A percentile compares a stretch with the other conserved stretches of the same genome.
Conservation (phyloP, 2,329 filamentous ascomycete genomes). For the Juglanconis oblonga region DNA sequence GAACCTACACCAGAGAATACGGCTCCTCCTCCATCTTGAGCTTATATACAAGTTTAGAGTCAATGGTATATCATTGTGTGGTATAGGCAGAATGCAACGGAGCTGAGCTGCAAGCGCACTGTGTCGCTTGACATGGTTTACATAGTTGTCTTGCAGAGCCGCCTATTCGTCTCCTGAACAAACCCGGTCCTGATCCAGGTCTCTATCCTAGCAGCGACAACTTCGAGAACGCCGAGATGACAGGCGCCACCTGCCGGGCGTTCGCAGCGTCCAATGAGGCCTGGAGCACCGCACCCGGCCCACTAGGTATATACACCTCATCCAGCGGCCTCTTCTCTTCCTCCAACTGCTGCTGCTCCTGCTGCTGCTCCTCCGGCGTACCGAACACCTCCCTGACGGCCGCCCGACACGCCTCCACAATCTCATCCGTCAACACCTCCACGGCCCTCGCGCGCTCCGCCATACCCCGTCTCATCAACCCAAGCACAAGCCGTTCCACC, state of each 20-base stretch:
- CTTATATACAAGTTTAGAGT: not conserved
- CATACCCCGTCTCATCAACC: conserved; percentile 78
- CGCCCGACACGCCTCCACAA: conserved; percentile 65
- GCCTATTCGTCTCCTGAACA: not conserved
- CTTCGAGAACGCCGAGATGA: conserved; percentile 47
- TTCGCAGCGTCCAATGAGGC: conserved; percentile 47
- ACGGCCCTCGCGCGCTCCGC: conserved; percentile 79
- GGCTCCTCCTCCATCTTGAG: conserved; percentile 8
- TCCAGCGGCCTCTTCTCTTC: conserved; percentile 20
- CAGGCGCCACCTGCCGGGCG: conserved; percentile 45
- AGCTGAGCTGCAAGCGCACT: no score
- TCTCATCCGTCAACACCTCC: conserved; percentile 69
- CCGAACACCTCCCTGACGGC: conserved; percentile 71
- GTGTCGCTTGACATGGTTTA: no score
- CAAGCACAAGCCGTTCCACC: conserved; percentile 70
- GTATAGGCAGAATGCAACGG: not conserved
- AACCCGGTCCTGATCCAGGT: not conserved
- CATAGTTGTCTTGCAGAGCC: no score
- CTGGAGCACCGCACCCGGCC: conserved; percentile 50
- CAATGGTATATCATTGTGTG: conserved; percentile 4
- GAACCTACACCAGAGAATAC: not conserved
- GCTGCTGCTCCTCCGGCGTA: conserved; percentile 18
- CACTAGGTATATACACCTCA: conserved; percentile 35
- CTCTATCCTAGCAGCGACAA: conserved; percentile 47
- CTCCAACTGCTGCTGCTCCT: conserved; percentile 17